phyloP scores from a whole-genome alignment of 345 rosid species.

The Eutrema heterophyllum region DNA sequence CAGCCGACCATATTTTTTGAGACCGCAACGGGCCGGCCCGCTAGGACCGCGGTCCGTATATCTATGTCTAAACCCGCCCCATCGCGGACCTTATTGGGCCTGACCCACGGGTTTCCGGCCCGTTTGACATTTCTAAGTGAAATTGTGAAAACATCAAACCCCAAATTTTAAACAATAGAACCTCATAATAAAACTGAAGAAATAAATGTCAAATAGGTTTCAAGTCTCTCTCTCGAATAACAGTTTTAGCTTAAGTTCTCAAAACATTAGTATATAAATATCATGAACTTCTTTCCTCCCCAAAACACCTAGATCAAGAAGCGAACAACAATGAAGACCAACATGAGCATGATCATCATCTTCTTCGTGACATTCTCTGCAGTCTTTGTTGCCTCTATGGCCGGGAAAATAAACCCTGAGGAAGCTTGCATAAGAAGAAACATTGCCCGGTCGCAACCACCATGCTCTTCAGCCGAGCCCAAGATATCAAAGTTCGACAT shows the following conservation, averaged over 20 bases:
- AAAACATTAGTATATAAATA: background rate
- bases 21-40: no score
- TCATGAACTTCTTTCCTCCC: background rate
- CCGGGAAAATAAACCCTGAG: background rate
- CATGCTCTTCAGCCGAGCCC: background rate
- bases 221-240: background rate
- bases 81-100: no score
- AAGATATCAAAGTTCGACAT: background rate
- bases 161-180: no score
- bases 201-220: background rate
- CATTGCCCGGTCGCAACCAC: background rate
- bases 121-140: no score
- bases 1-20: no score
- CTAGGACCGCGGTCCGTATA: no score
- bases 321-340: background rate
- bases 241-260: background rate
- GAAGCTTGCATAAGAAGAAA: conserved; percentile 20
- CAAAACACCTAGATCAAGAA: background rate
- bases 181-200: background rate
- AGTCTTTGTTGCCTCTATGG: conserved; percentile 4
- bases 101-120: no score
- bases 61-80: no score
- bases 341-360: background rate
- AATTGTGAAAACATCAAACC: no score
- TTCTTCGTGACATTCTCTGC: background rate